Percentiles rank a stretch among this genome's conserved stretches.
phyloP scores from a whole-genome alignment of 306 rosid genomes.

The Cicer cuneatum region DNA sequence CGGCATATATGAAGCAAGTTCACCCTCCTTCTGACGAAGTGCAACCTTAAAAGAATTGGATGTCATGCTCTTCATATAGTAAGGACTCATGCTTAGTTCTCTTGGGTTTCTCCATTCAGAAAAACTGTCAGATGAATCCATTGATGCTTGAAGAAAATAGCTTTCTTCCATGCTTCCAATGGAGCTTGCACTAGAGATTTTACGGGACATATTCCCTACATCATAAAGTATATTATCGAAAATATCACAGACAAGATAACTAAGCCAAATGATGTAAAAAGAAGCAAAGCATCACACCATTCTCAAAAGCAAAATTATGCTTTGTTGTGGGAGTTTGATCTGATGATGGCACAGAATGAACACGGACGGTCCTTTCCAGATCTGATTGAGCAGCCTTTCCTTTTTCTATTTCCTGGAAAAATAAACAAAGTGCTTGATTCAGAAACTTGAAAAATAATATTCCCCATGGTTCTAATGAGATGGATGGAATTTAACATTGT shows the following conservation, averaged over 20 bases:
- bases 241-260: no score
- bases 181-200: conserved; percentile 86
- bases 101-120: no score
- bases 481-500: no score
- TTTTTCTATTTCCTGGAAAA: conserved; percentile 79
- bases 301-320: conserved; percentile 51
- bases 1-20: no score
- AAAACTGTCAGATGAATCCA: no score
- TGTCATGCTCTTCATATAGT: conserved; percentile 89
- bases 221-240: conserved; percentile 16
- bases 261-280: no score
- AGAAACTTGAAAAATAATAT: no score
- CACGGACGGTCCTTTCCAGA: conserved; percentile 71
- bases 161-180: conserved; percentile 83
- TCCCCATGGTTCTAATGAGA: no score
- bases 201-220: conserved; percentile 80
- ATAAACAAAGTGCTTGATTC: no score
- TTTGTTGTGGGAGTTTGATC: conserved; percentile 60
- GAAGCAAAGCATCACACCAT: no score
- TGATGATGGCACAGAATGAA: conserved; percentile 54
- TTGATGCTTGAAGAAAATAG: no score
- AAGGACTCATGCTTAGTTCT: conserved; percentile 72
- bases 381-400: conserved; percentile 87
- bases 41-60: conserved; percentile 52
- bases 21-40: no score